Base-by-base conservation (phyloP, 768 basidiomycete genomes). In the Naganishia kalamii region DNA sequence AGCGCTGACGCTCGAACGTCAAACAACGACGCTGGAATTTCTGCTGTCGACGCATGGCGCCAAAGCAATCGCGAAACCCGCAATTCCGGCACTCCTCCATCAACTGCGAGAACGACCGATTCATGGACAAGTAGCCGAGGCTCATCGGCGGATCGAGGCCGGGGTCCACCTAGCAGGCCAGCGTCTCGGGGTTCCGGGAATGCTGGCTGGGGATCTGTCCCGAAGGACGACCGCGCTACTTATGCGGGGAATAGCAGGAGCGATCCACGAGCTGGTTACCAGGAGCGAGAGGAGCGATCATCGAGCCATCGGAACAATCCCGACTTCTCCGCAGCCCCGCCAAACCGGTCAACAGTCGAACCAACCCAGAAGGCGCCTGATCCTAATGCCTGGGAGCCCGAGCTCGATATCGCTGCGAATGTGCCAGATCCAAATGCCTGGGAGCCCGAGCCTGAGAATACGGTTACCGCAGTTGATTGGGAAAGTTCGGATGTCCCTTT, bases 391-490 rank as follows among this genome's bases (percentile, higher is more conserved):
- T 57, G 54, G 48, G 48, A 49, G 19, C 48, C 48, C 8, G 48
- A 49, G 19, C 27, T 30, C 27, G 27, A 49, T 13, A 49, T 17
- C 27, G 48, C 48, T 29, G 6, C 17, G 32, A 4, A n/a, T n/a
- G n/a, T n/a, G n/a, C n/a, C n/a, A n/a, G 54, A 57, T 57, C 54
- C 54, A 13, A 40, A 57, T 40, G 54, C 54, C 0, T 57, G 54
- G 54, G 54, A 57, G 23, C 54, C 54, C 11, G 54, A 57, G 23
- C 37, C 54, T 21, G 37, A 57, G n/a, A 25, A n/a, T 11, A 25
- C 54, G 8, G 4, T 19, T n/a, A 17, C 35, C 11, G 35, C n/a
- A 21, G 25, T 13, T 15, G 54, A 57, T 27, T 57, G 54, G 54
- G 40, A 35, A 19, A 17, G 37, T 13, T 57, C 35, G 54, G 54